phyloP scores from a whole-genome alignment of 2,329 filamentous ascomycete species.

The Chaetomium globosum region DNA sequence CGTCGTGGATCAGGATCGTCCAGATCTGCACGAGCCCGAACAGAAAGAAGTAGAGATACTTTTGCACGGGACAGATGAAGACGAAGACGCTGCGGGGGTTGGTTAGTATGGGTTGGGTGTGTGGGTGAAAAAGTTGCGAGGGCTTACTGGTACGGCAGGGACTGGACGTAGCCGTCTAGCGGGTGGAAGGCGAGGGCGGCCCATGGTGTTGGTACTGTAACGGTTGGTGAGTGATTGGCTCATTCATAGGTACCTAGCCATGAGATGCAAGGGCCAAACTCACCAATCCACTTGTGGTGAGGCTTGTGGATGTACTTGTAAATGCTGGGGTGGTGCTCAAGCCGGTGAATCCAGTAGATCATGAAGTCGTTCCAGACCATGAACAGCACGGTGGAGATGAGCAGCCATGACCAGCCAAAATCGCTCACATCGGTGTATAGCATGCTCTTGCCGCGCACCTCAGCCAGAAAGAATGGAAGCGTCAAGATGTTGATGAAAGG shows the following conservation, averaged over 20 bases:
- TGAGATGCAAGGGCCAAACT: constrained; percentile 27
- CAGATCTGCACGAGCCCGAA: constrained; percentile 52
- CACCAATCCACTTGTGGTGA: constrained; percentile 54
- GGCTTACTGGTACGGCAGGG: constrained; percentile 51
- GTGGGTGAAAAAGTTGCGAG: not conserved
- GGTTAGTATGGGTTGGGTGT: not conserved
- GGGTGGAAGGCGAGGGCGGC: constrained; percentile 53
- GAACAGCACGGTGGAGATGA: constrained; percentile 46
- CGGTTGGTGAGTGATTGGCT: not conserved
- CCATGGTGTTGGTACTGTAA: constrained; percentile 50
- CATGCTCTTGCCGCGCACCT: constrained; percentile 51
- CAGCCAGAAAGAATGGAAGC: constrained; percentile 50
- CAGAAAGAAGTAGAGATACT: constrained; percentile 49
- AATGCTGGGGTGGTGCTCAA: constrained; percentile 50
- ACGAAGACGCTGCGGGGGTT: constrained; percentile 43
- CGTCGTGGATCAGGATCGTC: constrained; percentile 55
- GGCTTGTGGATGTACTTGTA: constrained; percentile 54
- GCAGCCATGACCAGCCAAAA: constrained; percentile 48
- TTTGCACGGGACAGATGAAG: constrained; percentile 51
- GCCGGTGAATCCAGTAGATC: constrained; percentile 54
- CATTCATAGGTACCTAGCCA: no score
- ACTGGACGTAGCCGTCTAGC: constrained; percentile 51
- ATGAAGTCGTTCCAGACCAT: constrained; percentile 51
- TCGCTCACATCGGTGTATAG: constrained; percentile 47
- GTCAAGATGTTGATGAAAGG: constrained; percentile 51